phyloP scores from a whole-genome alignment of 2,329 filamentous ascomycete species.

The Diaporthe amygdali region DNA sequence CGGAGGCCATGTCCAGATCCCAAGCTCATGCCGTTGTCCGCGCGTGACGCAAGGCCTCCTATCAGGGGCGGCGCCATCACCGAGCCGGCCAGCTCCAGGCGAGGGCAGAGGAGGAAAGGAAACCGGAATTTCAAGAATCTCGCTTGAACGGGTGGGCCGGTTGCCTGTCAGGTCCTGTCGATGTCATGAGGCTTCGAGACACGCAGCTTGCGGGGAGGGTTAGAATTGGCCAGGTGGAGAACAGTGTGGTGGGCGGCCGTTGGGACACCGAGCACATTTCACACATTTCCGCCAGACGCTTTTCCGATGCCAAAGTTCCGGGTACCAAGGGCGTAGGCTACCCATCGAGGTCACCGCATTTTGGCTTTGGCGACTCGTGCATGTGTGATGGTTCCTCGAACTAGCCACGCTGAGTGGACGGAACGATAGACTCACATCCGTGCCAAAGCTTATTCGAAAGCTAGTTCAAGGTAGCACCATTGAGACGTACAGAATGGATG shows the following conservation, averaged over 20 bases:
- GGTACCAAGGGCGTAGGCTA: not conserved
- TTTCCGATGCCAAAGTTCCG: not conserved
- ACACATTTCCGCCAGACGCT: not conserved
- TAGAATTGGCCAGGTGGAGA: not conserved
- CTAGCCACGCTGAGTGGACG: not conserved
- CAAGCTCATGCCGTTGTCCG: not conserved
- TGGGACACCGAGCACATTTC: not conserved
- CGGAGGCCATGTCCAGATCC: not conserved
- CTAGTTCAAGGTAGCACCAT: not conserved
- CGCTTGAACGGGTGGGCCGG: not conserved
- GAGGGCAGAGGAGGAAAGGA: not conserved
- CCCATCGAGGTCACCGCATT: not conserved
- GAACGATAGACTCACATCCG: not conserved
- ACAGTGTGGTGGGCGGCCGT: not conserved
- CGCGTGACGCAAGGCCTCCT: not conserved
- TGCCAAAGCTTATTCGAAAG: not conserved
- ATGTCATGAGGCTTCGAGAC: not conserved
- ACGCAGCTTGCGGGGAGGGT: not conserved
- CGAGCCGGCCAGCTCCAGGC: not conserved
- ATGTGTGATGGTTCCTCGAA: not conserved
- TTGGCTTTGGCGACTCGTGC: not conserved
- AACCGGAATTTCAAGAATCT: not conserved
- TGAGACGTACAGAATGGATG: not conserved
- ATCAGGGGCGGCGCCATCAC: not conserved
- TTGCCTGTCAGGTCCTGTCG: not conserved